phyloP scores from a whole-genome alignment of 441 rosid species.

The Euphorbia celastroides region DNA sequence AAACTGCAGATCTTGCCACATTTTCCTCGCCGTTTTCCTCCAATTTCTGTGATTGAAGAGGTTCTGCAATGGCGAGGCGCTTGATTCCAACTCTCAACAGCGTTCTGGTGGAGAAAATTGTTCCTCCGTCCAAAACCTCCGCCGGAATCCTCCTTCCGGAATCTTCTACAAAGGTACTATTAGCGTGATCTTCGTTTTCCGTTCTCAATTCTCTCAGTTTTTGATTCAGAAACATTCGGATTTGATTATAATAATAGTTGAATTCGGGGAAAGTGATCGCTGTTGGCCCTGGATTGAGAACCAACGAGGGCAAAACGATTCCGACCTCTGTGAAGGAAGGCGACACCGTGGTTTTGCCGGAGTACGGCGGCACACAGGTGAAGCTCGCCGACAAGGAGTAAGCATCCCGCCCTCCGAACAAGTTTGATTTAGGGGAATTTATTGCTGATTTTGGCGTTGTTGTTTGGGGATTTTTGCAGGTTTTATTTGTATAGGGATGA shows the following conservation, averaged over 20 bases:
- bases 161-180: slow-evolving; percentile 45
- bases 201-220: no score
- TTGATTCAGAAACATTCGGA: no score
- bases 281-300: slow-evolving; percentile 58
- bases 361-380: slow-evolving; percentile 58
- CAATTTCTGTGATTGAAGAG: neutral
- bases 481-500: slow-evolving; percentile 63
- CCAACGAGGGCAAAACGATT: slow-evolving; percentile 43
- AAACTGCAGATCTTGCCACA: neutral
- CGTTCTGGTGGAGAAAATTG: slow-evolving; percentile 61
- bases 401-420: slow-evolving; percentile 21
- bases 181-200: neutral
- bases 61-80: slow-evolving; percentile 58
- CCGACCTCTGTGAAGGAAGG: slow-evolving; percentile 73
- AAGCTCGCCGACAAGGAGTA: slow-evolving; percentile 88
- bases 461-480: slow-evolving; percentile 30
- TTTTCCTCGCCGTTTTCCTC: neutral
- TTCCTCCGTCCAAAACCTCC: slow-evolving; percentile 58
- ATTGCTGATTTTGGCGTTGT: neutral
- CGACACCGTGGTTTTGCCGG: slow-evolving; percentile 69
- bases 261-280: slow-evolving; percentile 70
- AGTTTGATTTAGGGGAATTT: neutral
- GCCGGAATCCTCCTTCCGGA: slow-evolving; percentile 79
- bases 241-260: slow-evolving; percentile 31
- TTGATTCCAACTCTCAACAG: slow-evolving; percentile 63